phyloP scores from a whole-genome alignment of 257 asterid genomes.

The Ligustrum vulgare region DNA sequence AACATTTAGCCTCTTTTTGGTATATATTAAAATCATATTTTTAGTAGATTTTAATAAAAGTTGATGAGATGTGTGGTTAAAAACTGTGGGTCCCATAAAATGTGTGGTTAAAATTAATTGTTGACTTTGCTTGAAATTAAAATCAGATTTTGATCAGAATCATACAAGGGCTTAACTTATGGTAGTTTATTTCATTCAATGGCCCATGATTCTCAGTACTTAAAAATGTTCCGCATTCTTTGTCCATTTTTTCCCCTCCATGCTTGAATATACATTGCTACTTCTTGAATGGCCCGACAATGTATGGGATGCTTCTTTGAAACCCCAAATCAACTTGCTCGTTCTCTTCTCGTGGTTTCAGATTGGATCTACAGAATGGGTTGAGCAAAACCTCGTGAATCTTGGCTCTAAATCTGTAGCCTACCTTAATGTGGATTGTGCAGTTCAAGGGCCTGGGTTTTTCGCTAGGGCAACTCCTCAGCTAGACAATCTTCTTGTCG shows the following conservation, averaged over 20 bases:
- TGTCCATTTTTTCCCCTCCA: not conserved
- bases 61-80: too few species aligned
- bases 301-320: conserved; percentile 1
- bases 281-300: not conserved
- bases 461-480: conserved; percentile 90
- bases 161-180: not conserved
- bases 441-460: conserved; percentile 94
- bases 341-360: conserved; percentile 33
- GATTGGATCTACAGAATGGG: conserved; percentile 99
- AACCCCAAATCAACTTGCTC: conserved; percentile 20
- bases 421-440: conserved; percentile 91
- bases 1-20: not conserved
- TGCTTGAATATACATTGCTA: not conserved
- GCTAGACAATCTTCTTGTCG: conserved; percentile 79
- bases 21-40: too few species aligned
- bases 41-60: too few species aligned
- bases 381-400: conserved; percentile 77
- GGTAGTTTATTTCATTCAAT: not conserved
- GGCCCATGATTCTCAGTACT: not conserved
- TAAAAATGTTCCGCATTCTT: not conserved
- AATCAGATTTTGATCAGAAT: too few species aligned
- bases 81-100: too few species aligned
- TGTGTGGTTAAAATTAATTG: too few species aligned
- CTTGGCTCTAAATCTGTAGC: conserved; percentile 82
- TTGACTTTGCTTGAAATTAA: too few species aligned